phyloP scores from a whole-genome alignment of 192 early-diverging fungal genomes.

The Coemansia asiatica region DNA sequence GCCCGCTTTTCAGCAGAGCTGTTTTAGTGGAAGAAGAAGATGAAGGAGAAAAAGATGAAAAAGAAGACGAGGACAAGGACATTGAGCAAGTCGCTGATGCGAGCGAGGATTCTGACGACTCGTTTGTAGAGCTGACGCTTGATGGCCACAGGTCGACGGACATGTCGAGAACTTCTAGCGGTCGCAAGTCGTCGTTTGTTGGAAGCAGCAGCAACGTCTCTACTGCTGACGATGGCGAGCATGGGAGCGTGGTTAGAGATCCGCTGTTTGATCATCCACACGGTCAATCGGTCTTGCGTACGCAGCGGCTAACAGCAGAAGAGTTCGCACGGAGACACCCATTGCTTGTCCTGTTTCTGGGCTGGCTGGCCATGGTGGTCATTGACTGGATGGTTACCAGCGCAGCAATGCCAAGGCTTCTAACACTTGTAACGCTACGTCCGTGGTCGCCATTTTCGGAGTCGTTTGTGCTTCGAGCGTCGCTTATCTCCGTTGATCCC shows the following conservation, averaged over 20 bases:
- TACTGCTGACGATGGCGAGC: neutral
- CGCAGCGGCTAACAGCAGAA: neutral
- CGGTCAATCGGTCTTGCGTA: neutral
- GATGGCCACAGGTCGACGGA: neutral
- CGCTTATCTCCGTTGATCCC: neutral
- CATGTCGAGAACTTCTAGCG: neutral
- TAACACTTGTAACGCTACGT: constrained; percentile 19
- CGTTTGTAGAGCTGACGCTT: constrained; percentile 6
- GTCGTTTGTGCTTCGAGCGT: constrained; percentile 20
- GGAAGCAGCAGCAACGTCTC: neutral
- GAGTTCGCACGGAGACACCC: constrained; percentile 29
- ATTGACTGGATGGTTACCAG: constrained; percentile 41
- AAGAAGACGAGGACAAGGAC: neutral
- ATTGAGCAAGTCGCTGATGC: neutral
- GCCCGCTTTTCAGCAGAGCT: neutral
- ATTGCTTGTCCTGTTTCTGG: constrained; percentile 21
- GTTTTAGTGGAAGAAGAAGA: too few species aligned
- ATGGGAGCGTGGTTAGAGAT: neutral
- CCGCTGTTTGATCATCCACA: neutral
- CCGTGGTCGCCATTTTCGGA: constrained; percentile 29
- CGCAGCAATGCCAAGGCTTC: constrained; percentile 18
- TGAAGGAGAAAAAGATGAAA: neutral
- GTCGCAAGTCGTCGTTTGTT: constrained; percentile 11
- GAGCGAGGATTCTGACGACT: neutral
- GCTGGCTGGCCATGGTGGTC: constrained; percentile 25